Conservation (phyloP, 768 basidiomycete genomes). For the Gyrodon lividus region DNA sequence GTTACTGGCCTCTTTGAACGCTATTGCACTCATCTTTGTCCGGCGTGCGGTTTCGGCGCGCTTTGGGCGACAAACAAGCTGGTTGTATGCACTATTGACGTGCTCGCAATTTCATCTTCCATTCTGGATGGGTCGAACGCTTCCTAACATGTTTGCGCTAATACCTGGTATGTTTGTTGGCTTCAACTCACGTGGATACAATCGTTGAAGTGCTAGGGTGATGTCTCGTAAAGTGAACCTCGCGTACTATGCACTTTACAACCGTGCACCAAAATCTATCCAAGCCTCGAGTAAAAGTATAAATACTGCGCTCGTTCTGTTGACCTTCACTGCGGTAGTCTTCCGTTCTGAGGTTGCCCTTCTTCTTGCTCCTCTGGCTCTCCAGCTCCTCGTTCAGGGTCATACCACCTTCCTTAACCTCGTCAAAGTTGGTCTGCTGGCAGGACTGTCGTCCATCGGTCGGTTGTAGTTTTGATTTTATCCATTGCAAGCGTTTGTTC, state of each 20-base stretch:
- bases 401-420: constrained; percentile 44
- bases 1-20: constrained; percentile 65
- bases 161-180: constrained; percentile 58
- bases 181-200: neutral
- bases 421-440: constrained; percentile 48
- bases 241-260: constrained; percentile 48
- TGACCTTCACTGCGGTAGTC: constrained; percentile 67
- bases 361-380: constrained; percentile 58
- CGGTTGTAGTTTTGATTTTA: constrained; percentile 10
- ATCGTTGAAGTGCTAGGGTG: neutral
- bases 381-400: constrained; percentile 50
- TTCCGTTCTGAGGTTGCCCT: constrained; percentile 79
- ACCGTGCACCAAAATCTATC: constrained; percentile 36
- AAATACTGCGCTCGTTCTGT: constrained; percentile 48
- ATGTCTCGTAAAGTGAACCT: constrained; percentile 50
- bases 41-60: constrained; percentile 59
- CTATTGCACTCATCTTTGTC: constrained; percentile 59
- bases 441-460: constrained; percentile 55
- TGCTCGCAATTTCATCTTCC: constrained; percentile 87
- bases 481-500: neutral
- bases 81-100: constrained; percentile 66
- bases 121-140: constrained; percentile 90
- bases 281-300: constrained; percentile 37
- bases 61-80: constrained; percentile 58
- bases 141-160: constrained; percentile 93